Percentiles rank a stretch among this genome's conserved stretches.
Conservation (phyloP, 1,139 yeast species). For the Wickerhamomyces sp. region DNA sequence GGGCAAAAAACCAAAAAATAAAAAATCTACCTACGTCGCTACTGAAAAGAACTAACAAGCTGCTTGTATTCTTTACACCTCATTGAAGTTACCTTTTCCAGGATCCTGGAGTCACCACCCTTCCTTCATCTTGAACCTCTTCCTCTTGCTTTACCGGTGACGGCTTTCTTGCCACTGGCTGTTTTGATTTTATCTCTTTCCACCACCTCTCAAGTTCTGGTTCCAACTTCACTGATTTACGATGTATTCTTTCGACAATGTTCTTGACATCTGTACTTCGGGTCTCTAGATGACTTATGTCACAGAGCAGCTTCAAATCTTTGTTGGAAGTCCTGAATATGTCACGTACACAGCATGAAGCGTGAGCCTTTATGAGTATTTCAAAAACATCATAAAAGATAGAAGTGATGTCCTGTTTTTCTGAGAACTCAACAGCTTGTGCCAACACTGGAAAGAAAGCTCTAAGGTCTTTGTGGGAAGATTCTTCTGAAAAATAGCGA, state of each 20-base stretch:
- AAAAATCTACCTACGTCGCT: too few relatives aligned
- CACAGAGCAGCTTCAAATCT: not conserved
- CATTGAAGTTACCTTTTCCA: not conserved
- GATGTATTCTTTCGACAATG: constrained; percentile 16
- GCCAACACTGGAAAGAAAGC: constrained; percentile 33
- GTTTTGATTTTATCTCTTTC: not conserved
- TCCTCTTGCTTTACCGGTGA: not conserved
- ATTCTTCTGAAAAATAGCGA: constrained; percentile 23
- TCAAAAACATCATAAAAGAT: constrained; percentile 30
- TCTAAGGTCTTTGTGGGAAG: constrained; percentile 31
- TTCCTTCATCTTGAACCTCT: not conserved
- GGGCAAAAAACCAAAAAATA: too few relatives aligned
- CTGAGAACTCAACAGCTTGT: constrained; percentile 31
- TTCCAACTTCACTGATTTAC: constrained; percentile 16
- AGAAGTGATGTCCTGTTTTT: constrained; percentile 17
- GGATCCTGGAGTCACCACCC: not conserved
- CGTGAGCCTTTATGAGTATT: constrained; percentile 28
- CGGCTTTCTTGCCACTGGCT: not conserved
- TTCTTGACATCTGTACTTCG: not conserved
- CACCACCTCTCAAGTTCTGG: constrained; percentile 9
- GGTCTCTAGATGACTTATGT: not conserved
- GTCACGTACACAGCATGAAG: constrained; percentile 34
- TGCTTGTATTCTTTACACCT: too few relatives aligned
- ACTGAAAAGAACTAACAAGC: too few relatives aligned
- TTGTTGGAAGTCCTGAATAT: constrained; percentile 23